Evolutionary conservation across 257 asterid genomes (phyloP).

Genomic region (Salvia miltiorrhiza): DNA sequence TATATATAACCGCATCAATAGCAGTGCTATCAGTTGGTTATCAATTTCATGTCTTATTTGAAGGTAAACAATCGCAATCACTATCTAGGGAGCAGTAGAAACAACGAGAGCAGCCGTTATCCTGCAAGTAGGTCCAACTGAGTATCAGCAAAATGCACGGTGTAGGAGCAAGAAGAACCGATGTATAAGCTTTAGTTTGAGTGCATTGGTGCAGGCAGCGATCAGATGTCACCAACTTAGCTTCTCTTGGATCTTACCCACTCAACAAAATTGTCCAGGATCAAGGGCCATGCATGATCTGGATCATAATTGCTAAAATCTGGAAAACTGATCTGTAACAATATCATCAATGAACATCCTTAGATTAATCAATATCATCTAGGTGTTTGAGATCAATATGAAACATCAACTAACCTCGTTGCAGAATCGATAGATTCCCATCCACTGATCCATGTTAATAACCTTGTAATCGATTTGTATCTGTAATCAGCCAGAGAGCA

Average conservation of each 20-base stretch:
- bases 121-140: neutral
- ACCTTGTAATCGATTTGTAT: slow-evolving; percentile 77
- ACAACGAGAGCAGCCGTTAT: neutral
- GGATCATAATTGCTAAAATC: slow-evolving; percentile 49
- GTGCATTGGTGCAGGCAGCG: neutral
- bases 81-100: slow-evolving; percentile 5
- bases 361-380: neutral
- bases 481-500: slow-evolving; percentile 35
- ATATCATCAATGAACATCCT: neutral
- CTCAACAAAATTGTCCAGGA: slow-evolving; percentile 58
- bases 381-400: neutral
- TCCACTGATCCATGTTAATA: slow-evolving; percentile 91
- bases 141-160: neutral
- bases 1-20: neutral
- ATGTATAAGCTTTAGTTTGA: slow-evolving; percentile 3
- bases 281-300: slow-evolving; percentile 57
- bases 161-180: too few species aligned
- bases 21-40: slow-evolving; percentile 1
- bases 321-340: slow-evolving; percentile 46
- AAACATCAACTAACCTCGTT: slow-evolving; percentile 48
- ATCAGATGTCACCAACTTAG: slow-evolving; percentile 13
- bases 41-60: slow-evolving; percentile 12
- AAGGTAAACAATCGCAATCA: slow-evolving; percentile 1
- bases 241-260: slow-evolving; percentile 46
- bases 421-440: slow-evolving; percentile 73